These are phyloP conservation scores for Aspergillus pseudonomiae DNA, from an alignment of 2,329 filamentous ascomycete genomes.

Conservation along the genomic window DNA sequence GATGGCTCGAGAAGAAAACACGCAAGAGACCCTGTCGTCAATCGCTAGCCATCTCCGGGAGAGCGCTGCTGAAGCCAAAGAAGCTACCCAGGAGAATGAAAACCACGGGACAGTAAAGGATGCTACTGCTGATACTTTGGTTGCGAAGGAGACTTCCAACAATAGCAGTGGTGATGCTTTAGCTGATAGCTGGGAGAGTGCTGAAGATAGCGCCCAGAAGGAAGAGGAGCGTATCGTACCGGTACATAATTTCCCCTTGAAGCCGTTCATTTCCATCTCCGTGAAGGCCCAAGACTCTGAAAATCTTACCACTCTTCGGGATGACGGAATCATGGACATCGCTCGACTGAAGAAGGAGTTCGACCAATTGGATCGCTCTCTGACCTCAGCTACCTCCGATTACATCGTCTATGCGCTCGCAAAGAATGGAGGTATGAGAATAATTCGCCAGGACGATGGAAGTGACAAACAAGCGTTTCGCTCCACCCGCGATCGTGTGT, in stretches of 20 bases:
- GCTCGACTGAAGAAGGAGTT: slow-evolving; percentile 96
- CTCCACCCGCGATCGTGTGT: slow-evolving; percentile 88
- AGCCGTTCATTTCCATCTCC: slow-evolving; percentile 88
- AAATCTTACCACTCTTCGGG: slow-evolving; percentile 66
- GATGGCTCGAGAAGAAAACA: slow-evolving; percentile 38
- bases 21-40: slow-evolving; percentile 38
- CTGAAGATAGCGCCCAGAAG: slow-evolving; percentile 69
- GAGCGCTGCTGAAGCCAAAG: slow-evolving; percentile 47
- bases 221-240: slow-evolving; percentile 68
- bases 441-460: slow-evolving; percentile 93
- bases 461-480: slow-evolving; percentile 90
- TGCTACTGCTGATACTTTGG: slow-evolving; percentile 40
- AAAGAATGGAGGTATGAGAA: slow-evolving; percentile 87
- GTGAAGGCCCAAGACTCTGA: slow-evolving; percentile 51
- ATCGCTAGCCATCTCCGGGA: slow-evolving; percentile 39
- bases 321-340: slow-evolving; percentile 86
- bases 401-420: slow-evolving; percentile 95
- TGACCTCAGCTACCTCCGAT: slow-evolving; percentile 84
- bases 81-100: slow-evolving; percentile 56
- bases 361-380: slow-evolving; percentile 91
- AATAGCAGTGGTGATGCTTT: slow-evolving; percentile 59
- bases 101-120: slow-evolving; percentile 59
- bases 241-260: slow-evolving; percentile 96
- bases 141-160: slow-evolving; percentile 58
- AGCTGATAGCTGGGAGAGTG: slow-evolving; percentile 91